Base-by-base conservation (phyloP, 805 yeast genomes). In the Candida sonorensis region DNA sequence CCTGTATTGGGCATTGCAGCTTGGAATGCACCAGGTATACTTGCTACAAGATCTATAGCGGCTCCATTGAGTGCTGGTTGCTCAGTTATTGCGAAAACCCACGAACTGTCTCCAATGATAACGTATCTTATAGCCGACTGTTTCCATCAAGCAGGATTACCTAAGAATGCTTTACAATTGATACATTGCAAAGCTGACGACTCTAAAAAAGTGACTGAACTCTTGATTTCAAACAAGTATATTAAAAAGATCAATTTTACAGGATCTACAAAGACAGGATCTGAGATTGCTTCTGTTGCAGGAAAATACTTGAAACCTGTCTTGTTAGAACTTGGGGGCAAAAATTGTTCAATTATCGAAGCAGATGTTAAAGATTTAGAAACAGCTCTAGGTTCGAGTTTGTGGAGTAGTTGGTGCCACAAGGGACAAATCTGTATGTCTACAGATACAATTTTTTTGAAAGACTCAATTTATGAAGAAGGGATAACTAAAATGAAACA, bases 51-150 rank as follows among this genome's bases (percentile, higher is more conserved):
- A 34, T 50, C 68, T 2, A 53, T 68, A 3, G 38, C 55, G 12
- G 66, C 67, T 5, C 74, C 73, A 2, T 48, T 68, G 34, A 65
- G 66, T 25, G 73, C 73, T 10, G 73, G 73, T 1, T 66, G 72
- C 38, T 66, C 72, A 0, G 72, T 68, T 10, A 46, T 67, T 13
- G 37, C 58, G 23, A 67, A 66, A 36, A 50, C 69, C 1, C 50
- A 65, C 11, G 71, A 67, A 28, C 51, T 58, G 33, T 51, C 69
- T 3, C 61, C 72, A 0, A 27, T 33, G 16, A 27, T 55, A 5
- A 44, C 65, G 2, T 55, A 60, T 38, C 25, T 64, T 10, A 38
- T 57, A 7, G 62, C 53, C 4, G 46, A 59, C 27, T 50, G 55
- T 14, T 58, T 64, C 22, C 37, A 49, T 14, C 56, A 54, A 7